phyloP scores from a whole-genome alignment of 768 basidiomycete species.

The Jaapia argillacea region DNA sequence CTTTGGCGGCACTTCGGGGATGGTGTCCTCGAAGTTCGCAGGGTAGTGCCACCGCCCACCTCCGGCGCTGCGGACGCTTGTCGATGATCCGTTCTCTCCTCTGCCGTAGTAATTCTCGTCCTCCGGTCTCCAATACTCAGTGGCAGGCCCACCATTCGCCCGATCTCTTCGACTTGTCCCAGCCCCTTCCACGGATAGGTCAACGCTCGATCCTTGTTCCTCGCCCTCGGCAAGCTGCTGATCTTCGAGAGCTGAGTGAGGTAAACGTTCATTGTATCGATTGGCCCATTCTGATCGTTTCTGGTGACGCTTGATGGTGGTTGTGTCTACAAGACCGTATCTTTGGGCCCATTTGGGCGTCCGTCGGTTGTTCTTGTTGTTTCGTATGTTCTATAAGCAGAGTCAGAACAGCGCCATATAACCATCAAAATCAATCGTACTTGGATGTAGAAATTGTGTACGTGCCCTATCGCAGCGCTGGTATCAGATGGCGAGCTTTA shows the following conservation, averaged over 20 bases:
- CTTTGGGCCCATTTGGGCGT: conserved; percentile 95
- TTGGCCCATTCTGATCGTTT: conserved; percentile 80
- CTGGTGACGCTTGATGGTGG: conserved; percentile 68
- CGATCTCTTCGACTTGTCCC: conserved; percentile 20
- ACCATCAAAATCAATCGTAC: conserved; percentile 22
- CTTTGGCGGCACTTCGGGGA: conserved; percentile 26
- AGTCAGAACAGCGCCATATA: too few species aligned
- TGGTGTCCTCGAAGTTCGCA: conserved; percentile 65
- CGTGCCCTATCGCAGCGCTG: conserved; percentile 47
- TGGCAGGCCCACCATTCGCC: conserved; percentile 23
- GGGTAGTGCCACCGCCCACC: conserved; percentile 76
- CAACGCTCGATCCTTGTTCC: conserved; percentile 24
- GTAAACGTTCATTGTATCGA: conserved; percentile 76
- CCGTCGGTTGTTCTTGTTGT: conserved; percentile 85
- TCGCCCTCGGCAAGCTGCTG: conserved; percentile 78
- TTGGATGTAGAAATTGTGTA: conserved; percentile 91
- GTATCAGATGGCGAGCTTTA: too few species aligned
- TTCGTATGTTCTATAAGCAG: conserved; percentile 93
- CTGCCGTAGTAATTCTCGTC: conserved; percentile 73
- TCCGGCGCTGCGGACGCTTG: conserved; percentile 20
- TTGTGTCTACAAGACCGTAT: conserved; percentile 81
- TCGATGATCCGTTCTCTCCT: conserved; percentile 27
- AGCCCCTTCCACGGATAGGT: conserved; percentile 16
- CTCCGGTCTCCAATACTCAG: conserved; percentile 60
- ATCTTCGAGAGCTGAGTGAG: conserved; percentile 57